Evolutionary conservation across 495 filamentous ascomycete species (phyloP).

Genomic region (Pseudoneurospora amorphoporcata): DNA sequence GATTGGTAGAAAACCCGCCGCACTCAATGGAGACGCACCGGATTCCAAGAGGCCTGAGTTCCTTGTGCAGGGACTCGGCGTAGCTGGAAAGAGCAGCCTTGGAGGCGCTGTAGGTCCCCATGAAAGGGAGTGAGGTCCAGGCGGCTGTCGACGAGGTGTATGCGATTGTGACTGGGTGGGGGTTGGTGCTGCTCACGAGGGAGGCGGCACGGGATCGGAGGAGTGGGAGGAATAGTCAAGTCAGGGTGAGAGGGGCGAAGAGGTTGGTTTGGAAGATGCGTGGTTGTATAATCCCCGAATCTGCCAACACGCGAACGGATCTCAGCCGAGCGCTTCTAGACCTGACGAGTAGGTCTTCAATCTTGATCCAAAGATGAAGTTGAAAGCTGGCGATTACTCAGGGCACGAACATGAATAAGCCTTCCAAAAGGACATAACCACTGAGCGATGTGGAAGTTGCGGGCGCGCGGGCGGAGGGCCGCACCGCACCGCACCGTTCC

Average conservation of each 20-base stretch:
- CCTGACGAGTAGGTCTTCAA: no score
- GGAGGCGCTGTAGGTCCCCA: slow-evolving; percentile 31
- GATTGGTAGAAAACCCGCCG: slow-evolving; percentile 16
- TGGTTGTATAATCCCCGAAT: slow-evolving; percentile 5
- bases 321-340: no score
- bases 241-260: slow-evolving; percentile 25
- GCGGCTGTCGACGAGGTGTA: slow-evolving; percentile 27
- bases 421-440: background rate
- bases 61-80: slow-evolving; percentile 17
- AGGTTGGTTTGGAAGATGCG: slow-evolving; percentile 33
- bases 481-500: background rate
- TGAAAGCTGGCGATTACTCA: background rate
- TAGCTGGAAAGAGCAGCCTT: slow-evolving; percentile 40
- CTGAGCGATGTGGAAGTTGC: background rate
- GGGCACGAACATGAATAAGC: background rate
- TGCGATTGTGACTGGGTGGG: slow-evolving; percentile 6
- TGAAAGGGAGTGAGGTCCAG: slow-evolving; percentile 30
- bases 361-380: background rate
- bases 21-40: slow-evolving; percentile 15
- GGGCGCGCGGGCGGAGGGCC: background rate
- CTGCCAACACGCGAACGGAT: no score
- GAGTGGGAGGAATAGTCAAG: slow-evolving; percentile 17
- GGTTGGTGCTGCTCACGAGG: slow-evolving; percentile 4
- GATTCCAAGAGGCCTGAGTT: slow-evolving; percentile 12
- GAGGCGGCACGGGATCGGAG: slow-evolving; percentile 20